A percentile compares a stretch with the other conserved stretches of the same genome.
phyloP scores from a whole-genome alignment of 805 yeast species.

The Kazachstania taianensis region DNA sequence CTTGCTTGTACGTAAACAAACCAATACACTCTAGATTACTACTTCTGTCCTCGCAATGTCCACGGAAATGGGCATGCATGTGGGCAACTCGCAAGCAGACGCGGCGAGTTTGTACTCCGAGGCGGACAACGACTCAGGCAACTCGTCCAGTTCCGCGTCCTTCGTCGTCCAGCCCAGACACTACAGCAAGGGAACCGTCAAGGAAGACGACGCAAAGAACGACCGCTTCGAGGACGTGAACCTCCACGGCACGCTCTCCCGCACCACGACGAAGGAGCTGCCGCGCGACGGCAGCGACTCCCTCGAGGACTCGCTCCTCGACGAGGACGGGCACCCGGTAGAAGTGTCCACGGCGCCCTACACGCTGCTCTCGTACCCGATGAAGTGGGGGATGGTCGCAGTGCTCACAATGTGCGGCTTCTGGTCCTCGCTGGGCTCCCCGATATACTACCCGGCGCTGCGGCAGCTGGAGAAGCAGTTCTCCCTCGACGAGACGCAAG shows the following conservation, averaged over 20 bases:
- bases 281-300: slow-evolving; percentile 4
- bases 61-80: neutral
- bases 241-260: slow-evolving; percentile 12
- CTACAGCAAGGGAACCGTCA: neutral
- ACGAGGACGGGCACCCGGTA: slow-evolving; percentile 3
- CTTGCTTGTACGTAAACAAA: too few species aligned
- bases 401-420: slow-evolving; percentile 33
- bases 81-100: neutral
- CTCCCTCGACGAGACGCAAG: slow-evolving; percentile 41
- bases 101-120: too few species aligned
- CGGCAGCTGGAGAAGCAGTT: slow-evolving; percentile 48
- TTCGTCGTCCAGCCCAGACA: neutral
- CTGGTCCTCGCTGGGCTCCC: slow-evolving; percentile 66
- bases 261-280: slow-evolving; percentile 16
- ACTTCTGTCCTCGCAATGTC: neutral
- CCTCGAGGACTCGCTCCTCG: slow-evolving; percentile 1
- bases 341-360: slow-evolving; percentile 11
- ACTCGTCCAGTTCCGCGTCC: neutral
- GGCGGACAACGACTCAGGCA: neutral
- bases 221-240: neutral
- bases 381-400: slow-evolving; percentile 27
- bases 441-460: slow-evolving; percentile 75
- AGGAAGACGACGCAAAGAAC: neutral
- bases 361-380: slow-evolving; percentile 17
- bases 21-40: too few species aligned